Base-by-base conservation (phyloP, 306 rosid species). In the Lathyrus sativus region DNA sequence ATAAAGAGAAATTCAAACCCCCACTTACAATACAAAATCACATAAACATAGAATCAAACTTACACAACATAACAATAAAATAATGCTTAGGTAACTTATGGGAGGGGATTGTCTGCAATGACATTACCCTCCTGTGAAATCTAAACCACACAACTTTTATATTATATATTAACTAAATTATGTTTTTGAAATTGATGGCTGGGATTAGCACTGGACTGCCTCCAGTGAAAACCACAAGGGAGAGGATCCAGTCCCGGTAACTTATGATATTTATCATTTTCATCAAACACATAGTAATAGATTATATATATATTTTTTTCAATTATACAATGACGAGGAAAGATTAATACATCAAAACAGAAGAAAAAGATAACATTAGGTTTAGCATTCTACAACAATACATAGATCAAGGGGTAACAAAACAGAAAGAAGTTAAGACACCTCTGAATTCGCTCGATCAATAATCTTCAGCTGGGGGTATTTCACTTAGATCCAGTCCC, bases 401-500 rank as follows among this genome's bases (percentile, higher is more conserved):
- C 35, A 55, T 46, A 67, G 43, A 60, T 26, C 55, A 57, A 19
- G 28, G n/a, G 29, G 64, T 55, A 33, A 51, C 13, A 1, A 49
- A 54, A 28, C 7, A 11, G 13, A 31, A 26, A 12, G 11, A 31
- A 39, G 24, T 39, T 51, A 31, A 3, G 35, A n/a, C n/a, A 65
- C 38, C 37, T 37, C 41, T 7, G 42, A 72, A 35, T 26, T 62
- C 50, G 59, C 80, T 67, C 63, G 19, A 45, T 80, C 75, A 77
- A 4, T 60, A 57, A 15, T 76, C 86, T 41, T 74, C 85, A 19
- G 93, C 85, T 9, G 82, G 11, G 33, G 98, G 84, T 56, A 90
- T 78, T 50, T 83, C 89, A 71, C 80, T 82, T 71, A 90, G 77
- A 76, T 90, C 96, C 55, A 93, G 70, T 70, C 95, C 95, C 83